These are phyloP conservation scores for Babesia sp. DNA, from an alignment of 169 alveolate species.

Conservation along the genomic window DNA sequence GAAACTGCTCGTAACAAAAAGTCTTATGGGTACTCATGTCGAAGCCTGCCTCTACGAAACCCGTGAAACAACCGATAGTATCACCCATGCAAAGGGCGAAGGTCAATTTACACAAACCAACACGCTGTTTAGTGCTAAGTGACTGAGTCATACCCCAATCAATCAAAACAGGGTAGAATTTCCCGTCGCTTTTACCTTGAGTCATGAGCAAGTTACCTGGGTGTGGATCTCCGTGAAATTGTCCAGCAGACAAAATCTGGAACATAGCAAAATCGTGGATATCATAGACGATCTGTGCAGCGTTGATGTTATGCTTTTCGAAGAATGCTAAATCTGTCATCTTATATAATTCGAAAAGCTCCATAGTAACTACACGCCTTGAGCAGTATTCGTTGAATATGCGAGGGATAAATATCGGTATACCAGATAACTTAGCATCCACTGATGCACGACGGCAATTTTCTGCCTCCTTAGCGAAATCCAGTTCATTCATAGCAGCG, in stretches of 20 bases:
- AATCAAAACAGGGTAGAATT: conserved; percentile 50
- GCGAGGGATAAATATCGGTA: conserved; percentile 80
- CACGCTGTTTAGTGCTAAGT: conserved; percentile 30
- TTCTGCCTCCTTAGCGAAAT: conserved; percentile 80
- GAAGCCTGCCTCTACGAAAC: conserved; percentile 54
- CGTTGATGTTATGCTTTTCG: conserved; percentile 66
- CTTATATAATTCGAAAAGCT: conserved; percentile 84
- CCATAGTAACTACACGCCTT: conserved; percentile 85
- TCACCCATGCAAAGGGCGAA: conserved; percentile 40
- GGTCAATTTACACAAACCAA: conserved; percentile 42
- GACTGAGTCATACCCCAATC: conserved; percentile 68
- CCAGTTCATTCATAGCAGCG: conserved; percentile 83
- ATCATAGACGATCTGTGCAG: conserved; percentile 56
- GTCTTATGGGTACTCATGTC: conserved; percentile 2
- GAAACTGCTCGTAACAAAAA: conserved; percentile 52
- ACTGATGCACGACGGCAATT: conserved; percentile 79
- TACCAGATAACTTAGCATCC: conserved; percentile 75
- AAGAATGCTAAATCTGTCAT: conserved; percentile 79
- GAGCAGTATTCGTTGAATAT: conserved; percentile 77
- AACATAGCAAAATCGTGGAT: conserved; percentile 74
- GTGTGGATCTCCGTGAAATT: conserved; percentile 91
- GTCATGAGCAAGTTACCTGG: conserved; percentile 87
- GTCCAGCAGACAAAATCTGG: conserved; percentile 78
- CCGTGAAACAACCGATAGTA: conserved; percentile 52
- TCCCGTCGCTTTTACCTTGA: conserved; percentile 45